Evolutionary conservation across 2,329 filamentous ascomycete genomes (phyloP), one percentile per base, ranked within the genome.

Genomic region (Whalleya microplaca): DNA sequence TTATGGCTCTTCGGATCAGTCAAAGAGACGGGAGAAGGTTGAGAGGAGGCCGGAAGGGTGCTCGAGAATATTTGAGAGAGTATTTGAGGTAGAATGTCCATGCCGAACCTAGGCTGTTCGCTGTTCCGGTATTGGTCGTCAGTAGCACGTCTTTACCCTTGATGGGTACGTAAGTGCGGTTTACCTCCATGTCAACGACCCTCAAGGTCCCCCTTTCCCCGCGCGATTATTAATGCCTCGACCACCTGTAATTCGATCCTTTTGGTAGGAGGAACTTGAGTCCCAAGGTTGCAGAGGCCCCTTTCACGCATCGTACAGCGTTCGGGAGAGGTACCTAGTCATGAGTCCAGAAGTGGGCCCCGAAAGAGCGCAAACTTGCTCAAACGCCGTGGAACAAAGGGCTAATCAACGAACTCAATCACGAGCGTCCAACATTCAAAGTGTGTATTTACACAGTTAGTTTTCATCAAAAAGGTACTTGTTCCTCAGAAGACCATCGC

Each of bases 331-430:
- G 5, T 29, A 29, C 8, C 9, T 12, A 12, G 32, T 37, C 14
- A 14, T 42, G 27, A 50, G 8, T 41, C 20, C 41, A 37, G 46
- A 56, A 53, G 56, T 53, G 60, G 60, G 58, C 48, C 61, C 41
- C 40, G 47, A 62, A 68, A 56, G 21, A 58, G 62, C 69, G 58
- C 69, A 71, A 71, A 71, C 68, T 66, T 71, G 69, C 69, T 71
- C 69, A 71, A 48, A 52, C 48, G 55, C 52, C 47, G 37, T 54
- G 45, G 44, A 21, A 23, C 45, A 41, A 19, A 29, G 32, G 41
- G 21, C 32, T 37, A 12, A 37, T 37, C 32, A 37, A 3, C 10
- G 32, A 37, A 37, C 32, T 37, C 10, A 37, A 37, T 37, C 14
- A 5, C 32, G 14, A 37, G 9, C 32, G 7, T 37, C 4, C 46